phyloP scores from a whole-genome alignment of 192 early-diverging fungal species.

The Coemansia sp. region DNA sequence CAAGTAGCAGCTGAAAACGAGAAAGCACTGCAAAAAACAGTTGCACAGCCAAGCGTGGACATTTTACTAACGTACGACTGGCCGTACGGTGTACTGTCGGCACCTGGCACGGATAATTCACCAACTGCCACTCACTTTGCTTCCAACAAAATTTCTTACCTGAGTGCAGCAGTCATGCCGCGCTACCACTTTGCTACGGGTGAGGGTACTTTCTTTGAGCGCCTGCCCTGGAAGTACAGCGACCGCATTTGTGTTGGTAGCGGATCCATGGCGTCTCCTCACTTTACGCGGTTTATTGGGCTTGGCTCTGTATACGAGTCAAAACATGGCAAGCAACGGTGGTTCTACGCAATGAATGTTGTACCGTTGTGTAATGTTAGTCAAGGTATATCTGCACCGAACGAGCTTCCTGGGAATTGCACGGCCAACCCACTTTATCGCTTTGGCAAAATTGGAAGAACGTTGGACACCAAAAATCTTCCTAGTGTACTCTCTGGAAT shows the following conservation, averaged over 20 bases:
- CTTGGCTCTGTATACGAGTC: conserved; percentile 65
- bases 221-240: conserved; percentile 69
- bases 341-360: conserved; percentile 92
- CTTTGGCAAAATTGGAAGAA: conserved; percentile 15
- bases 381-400: conserved; percentile 19
- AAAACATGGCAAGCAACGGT: conserved; percentile 64
- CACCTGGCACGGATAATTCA: background rate
- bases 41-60: conserved; percentile 57
- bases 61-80: conserved; percentile 84
- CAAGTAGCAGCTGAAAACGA: conserved; percentile 38
- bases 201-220: conserved; percentile 72
- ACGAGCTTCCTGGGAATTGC: conserved; percentile 51
- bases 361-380: conserved; percentile 58
- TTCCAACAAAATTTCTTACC: conserved; percentile 43
- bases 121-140: conserved; percentile 7
- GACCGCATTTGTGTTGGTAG: conserved; percentile 28
- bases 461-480: conserved; percentile 19
- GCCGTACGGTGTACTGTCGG: conserved; percentile 56
- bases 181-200: conserved; percentile 85
- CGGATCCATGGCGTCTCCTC: conserved; percentile 8
- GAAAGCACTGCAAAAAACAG: conserved; percentile 31
- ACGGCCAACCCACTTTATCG: conserved; percentile 55
- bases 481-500: conserved; percentile 30
- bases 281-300: conserved; percentile 79
- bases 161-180: conserved; percentile 60